Conservation (phyloP, 371 early-diverging fungal species). For the Mucor ambiguus region DNA sequence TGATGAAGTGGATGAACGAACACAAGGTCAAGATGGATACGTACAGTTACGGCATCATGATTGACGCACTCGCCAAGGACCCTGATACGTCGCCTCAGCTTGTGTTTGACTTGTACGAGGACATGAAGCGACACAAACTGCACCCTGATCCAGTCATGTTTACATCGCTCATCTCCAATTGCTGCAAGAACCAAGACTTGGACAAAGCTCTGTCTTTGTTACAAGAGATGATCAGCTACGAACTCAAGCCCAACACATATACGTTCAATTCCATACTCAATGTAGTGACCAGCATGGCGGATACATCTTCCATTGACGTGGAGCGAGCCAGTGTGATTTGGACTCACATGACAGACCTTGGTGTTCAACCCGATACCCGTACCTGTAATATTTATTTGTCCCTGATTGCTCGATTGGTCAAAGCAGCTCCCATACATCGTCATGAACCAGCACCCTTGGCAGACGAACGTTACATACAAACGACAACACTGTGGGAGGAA, state of each 20-base stretch:
- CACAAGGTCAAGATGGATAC: constrained; percentile 27
- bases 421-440: neutral
- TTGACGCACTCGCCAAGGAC: constrained; percentile 43
- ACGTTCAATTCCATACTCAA: constrained; percentile 41
- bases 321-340: constrained; percentile 21
- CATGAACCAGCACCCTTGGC: neutral
- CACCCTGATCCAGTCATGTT: constrained; percentile 35
- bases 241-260: constrained; percentile 35
- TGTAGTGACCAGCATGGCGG: constrained; percentile 16
- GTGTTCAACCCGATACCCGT: constrained; percentile 38
- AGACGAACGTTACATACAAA: neutral
- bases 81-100: constrained; percentile 14
- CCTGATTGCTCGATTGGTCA: constrained; percentile 21
- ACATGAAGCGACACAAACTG: constrained; percentile 34
- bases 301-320: constrained; percentile 3
- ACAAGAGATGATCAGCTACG: constrained; percentile 34
- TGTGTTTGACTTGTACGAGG: constrained; percentile 39
- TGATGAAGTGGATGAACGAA: constrained; percentile 35
- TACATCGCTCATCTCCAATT: constrained; percentile 36
- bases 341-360: constrained; percentile 28
- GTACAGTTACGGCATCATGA: constrained; percentile 41
- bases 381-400: constrained; percentile 40
- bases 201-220: constrained; percentile 29
- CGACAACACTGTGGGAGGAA: constrained; percentile 3
- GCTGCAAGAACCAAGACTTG: constrained; percentile 22